Evolutionary conservation across 768 basidiomycete species (phyloP).

Genomic region (Holtermannia corniformis): DNA sequence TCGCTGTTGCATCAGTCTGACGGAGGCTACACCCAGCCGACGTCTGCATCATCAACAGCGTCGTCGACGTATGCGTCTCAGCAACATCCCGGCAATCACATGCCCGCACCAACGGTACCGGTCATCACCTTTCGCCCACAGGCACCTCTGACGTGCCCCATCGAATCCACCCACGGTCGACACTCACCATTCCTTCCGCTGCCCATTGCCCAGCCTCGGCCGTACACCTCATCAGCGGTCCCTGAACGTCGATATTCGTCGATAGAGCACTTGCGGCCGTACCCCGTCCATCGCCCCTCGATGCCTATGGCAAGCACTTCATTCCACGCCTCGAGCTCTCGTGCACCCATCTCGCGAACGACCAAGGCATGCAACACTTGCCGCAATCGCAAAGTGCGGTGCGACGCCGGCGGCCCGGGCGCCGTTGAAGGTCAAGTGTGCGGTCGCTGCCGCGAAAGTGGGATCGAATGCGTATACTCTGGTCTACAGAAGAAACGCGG

Average conservation of each 20-base stretch:
- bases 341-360: constrained; percentile 36
- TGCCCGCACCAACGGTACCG: too few species aligned
- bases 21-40: too few species aligned
- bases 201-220: background rate
- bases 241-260: background rate
- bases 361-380: constrained; percentile 41
- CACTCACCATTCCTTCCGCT: constrained; percentile 1
- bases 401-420: constrained; percentile 33
- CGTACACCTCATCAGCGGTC: background rate
- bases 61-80: too few species aligned
- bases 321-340: constrained; percentile 8
- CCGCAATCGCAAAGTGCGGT: constrained; percentile 34
- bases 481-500: constrained; percentile 38
- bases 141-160: background rate
- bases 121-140: too few species aligned
- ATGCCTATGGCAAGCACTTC: background rate
- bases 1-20: too few species aligned
- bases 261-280: constrained; percentile 9
- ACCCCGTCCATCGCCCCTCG: constrained; percentile 21
- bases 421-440: constrained; percentile 20
- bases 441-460: constrained; percentile 32
- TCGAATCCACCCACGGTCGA: background rate
- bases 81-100: too few species aligned
- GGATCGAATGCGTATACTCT: constrained; percentile 32
- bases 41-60: too few species aligned